Evolutionary conservation across 2,329 filamentous ascomycete genomes (phyloP).

Genomic region (Sporothrix luriei): DNA sequence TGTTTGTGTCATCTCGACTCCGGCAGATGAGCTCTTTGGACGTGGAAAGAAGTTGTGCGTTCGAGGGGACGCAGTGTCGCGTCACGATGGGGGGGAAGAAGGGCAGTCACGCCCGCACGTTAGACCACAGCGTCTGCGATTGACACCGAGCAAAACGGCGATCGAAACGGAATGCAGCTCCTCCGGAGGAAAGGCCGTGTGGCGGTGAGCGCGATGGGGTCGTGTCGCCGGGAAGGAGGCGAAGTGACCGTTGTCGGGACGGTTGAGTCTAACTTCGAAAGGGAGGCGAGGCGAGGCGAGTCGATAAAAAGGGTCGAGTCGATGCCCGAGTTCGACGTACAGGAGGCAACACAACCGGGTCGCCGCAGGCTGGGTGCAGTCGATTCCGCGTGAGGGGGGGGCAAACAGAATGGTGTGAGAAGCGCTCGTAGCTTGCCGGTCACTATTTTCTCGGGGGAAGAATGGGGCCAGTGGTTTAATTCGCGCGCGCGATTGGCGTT

Average conservation of each 20-base stretch:
- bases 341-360: conserved; percentile 12
- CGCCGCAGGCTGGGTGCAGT: conserved; percentile 7
- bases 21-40: neutral
- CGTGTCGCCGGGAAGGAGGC: neutral
- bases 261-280: neutral
- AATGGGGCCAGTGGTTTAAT: conserved; percentile 8
- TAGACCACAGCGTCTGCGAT: neutral
- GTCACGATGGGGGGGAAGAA: conserved; percentile 1
- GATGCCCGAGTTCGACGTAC: conserved; percentile 11
- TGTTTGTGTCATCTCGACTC: conserved; percentile 32
- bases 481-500: conserved; percentile 27
- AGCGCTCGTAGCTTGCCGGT: conserved; percentile 11
- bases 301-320: neutral
- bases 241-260: neutral
- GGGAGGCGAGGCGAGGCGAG: neutral
- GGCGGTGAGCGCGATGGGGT: conserved; percentile 9
- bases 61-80: conserved; percentile 17
- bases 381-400: conserved; percentile 15
- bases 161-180: conserved; percentile 9
- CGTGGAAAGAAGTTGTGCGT: neutral
- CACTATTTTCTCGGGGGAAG: conserved; percentile 1
- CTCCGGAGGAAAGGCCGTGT: neutral
- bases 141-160: conserved; percentile 9
- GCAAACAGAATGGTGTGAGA: conserved; percentile 10
- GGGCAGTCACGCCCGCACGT: neutral